A percentile compares a stretch with the other conserved stretches of the same genome.
These are phyloP conservation scores for Grosmannia serpens DNA, from an alignment of 2,329 filamentous ascomycete genomes.

Conservation along the genomic window DNA sequence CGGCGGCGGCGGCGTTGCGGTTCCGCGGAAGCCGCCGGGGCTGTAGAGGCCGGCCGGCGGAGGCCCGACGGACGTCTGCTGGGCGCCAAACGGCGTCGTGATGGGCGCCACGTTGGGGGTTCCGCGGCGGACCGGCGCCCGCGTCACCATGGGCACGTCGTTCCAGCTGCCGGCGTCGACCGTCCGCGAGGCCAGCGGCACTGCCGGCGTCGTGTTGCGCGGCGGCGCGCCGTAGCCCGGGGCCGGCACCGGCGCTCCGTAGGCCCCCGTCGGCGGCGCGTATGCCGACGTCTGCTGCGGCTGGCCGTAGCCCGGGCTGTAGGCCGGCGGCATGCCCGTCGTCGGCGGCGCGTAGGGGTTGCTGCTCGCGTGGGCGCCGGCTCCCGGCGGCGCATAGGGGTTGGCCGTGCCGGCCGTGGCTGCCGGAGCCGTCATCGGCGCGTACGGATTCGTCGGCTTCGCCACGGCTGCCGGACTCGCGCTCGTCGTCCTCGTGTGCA, in stretches of 20 bases:
- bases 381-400: slow-evolving; percentile 18
- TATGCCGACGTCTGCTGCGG: slow-evolving; percentile 16
- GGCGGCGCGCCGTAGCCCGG: slow-evolving; percentile 23
- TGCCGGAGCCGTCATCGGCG: slow-evolving; percentile 22
- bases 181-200: slow-evolving; percentile 56
- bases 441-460: slow-evolving; percentile 40
- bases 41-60: slow-evolving; percentile 48
- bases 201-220: slow-evolving; percentile 54
- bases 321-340: slow-evolving; percentile 9
- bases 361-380: background rate
- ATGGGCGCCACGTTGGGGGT: slow-evolving; percentile 63
- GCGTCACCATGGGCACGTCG: slow-evolving; percentile 77
- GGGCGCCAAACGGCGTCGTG: slow-evolving; percentile 63
- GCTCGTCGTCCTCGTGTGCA: too few species aligned
- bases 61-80: slow-evolving; percentile 42
- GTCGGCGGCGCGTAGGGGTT: background rate
- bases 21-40: slow-evolving; percentile 35
- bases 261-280: slow-evolving; percentile 28
- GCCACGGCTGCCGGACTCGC: too few species aligned
- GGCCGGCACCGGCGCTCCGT: slow-evolving; percentile 21
- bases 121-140: slow-evolving; percentile 57
- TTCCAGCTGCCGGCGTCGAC: slow-evolving; percentile 76
- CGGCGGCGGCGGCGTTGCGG: slow-evolving; percentile 63
- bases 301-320: slow-evolving; percentile 23
- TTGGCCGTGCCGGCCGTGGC: slow-evolving; percentile 22